Conservation (phyloP, 2,329 filamentous ascomycete genomes). For the Diaporthe caulivora region DNA sequence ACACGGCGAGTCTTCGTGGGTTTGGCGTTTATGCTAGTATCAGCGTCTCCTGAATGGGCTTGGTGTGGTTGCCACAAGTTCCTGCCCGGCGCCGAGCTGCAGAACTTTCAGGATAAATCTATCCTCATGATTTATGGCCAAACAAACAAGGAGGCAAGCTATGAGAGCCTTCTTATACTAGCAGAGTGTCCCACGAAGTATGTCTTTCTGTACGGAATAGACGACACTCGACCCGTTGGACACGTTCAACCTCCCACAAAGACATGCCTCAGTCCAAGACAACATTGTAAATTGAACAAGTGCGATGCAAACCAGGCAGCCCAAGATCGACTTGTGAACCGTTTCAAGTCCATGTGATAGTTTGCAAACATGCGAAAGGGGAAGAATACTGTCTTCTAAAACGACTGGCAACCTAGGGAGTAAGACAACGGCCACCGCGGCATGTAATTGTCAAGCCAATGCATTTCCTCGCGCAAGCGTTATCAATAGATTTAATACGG, state of each 20-base stretch:
- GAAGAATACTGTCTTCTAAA: neutral
- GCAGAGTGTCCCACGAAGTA: neutral
- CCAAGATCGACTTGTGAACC: neutral
- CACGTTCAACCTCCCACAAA: slow-evolving; percentile 17
- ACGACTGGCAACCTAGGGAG: neutral
- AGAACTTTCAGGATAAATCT: neutral
- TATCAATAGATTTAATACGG: neutral
- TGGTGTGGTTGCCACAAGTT: neutral
- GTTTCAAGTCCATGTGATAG: neutral
- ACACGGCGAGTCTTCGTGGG: slow-evolving; percentile 47
- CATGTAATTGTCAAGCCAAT: neutral
- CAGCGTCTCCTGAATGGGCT: slow-evolving; percentile 39
- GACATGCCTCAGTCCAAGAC: slow-evolving; percentile 10
- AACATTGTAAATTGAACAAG: neutral
- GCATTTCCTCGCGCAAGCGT: neutral
- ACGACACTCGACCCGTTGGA: neutral
- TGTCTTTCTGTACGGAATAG: neutral
- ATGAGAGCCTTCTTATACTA: slow-evolving; percentile 4
- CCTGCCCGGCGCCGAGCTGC: neutral
- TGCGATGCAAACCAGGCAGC: neutral
- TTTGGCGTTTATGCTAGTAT: slow-evolving; percentile 51
- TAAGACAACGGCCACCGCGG: neutral
- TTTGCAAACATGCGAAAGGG: neutral
- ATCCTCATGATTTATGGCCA: neutral
- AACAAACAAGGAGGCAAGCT: neutral